These are phyloP conservation scores for Aspergillus hancockii DNA, from an alignment of 495 filamentous ascomycete genomes.

Conservation along the genomic window DNA sequence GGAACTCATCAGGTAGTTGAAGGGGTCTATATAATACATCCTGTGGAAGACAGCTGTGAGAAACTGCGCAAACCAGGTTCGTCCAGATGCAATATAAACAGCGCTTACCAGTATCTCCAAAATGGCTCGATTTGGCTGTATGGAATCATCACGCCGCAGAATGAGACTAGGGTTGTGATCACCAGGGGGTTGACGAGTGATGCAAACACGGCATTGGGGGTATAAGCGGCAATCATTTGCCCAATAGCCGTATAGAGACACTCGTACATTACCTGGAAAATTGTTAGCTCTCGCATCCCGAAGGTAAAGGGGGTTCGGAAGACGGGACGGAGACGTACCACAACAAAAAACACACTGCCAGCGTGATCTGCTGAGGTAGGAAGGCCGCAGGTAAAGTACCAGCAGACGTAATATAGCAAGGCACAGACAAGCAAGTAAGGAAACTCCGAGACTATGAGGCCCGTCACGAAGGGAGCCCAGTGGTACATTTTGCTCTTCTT, in stretches of 20 bases:
- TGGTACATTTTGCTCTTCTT: constrained; percentile 57
- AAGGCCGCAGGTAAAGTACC: constrained; percentile 54
- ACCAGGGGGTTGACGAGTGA: constrained; percentile 58
- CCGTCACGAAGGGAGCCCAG: constrained; percentile 55
- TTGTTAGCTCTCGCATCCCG: too few species aligned
- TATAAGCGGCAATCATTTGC: constrained; percentile 59
- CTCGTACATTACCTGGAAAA: too few species aligned
- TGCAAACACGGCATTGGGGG: constrained; percentile 59
- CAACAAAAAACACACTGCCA: constrained; percentile 58
- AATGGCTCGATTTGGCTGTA: constrained; percentile 54
- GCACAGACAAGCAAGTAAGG: constrained; percentile 54
- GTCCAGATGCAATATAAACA: too few species aligned
- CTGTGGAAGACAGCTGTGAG: too few species aligned
- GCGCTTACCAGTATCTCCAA: constrained; percentile 76
- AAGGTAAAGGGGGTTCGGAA: too few species aligned
- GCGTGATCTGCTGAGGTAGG: constrained; percentile 45
- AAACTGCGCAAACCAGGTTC: too few species aligned
- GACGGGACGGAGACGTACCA: too few species aligned
- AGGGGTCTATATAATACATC: constrained; percentile 71
- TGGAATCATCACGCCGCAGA: constrained; percentile 51
- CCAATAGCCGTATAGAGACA: constrained; percentile 60
- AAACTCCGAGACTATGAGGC: constrained; percentile 53
- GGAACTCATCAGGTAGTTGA: constrained; percentile 66
- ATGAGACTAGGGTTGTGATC: constrained; percentile 58
- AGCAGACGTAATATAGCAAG: constrained; percentile 52